phyloP scores from a whole-genome alignment of 2,329 filamentous ascomycete species.

The Xylariales sp. region DNA sequence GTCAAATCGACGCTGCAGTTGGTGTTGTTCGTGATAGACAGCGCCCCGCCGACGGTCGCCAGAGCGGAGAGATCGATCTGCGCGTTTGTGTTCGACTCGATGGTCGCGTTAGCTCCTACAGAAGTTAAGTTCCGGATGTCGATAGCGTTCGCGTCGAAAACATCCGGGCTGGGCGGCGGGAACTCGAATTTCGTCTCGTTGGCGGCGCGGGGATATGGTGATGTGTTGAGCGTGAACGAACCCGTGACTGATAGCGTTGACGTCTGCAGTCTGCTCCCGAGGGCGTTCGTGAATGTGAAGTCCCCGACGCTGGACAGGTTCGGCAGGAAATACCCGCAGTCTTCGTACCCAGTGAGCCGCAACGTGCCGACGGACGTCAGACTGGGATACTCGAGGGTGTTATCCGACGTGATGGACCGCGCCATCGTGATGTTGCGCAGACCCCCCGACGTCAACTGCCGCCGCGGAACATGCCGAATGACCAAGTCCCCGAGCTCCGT shows the following conservation, averaged over 20 bases:
- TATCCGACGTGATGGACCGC: conserved; percentile 7
- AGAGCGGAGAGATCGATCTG: conserved; percentile 6
- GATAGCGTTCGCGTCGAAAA: background rate
- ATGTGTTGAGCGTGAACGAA: conserved; percentile 9
- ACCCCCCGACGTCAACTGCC: background rate
- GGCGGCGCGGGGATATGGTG: background rate
- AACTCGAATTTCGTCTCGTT: conserved; percentile 14
- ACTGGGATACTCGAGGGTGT: conserved; percentile 7
- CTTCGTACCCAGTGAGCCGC: conserved; percentile 18
- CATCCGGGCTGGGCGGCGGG: background rate
- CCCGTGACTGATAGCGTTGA: background rate
- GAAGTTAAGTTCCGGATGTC: conserved; percentile 12
- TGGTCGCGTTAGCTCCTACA: conserved; percentile 14
- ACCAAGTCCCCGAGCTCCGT: conserved; percentile 3
- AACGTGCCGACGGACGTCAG: background rate
- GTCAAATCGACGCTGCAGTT: conserved; percentile 26
- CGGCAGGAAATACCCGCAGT: conserved; percentile 1
- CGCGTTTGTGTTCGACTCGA: conserved; percentile 11
- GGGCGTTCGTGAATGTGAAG: conserved; percentile 16
- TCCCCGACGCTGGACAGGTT: background rate
- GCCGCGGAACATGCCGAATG: conserved; percentile 10
- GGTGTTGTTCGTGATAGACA: conserved; percentile 21
- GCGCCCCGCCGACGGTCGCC: conserved; percentile 1
- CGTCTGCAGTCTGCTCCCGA: conserved; percentile 2
- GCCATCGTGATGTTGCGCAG: conserved; percentile 6